Evolutionary conservation across 2,329 filamentous ascomycete genomes (phyloP).

Genomic region (Hypoxylon sp.): DNA sequence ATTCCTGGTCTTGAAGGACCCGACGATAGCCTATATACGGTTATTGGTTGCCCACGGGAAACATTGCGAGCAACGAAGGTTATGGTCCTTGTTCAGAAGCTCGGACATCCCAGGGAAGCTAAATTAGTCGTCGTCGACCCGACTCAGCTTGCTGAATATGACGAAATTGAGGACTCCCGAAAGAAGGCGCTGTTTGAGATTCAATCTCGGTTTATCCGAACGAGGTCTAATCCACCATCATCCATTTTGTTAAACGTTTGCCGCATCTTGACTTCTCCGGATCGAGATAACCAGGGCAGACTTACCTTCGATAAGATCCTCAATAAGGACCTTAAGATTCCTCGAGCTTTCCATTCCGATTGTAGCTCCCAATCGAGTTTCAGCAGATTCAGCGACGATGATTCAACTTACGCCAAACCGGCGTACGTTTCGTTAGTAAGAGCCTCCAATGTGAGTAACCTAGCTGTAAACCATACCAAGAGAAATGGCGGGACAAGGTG

Average conservation of each 20-base stretch:
- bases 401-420: conserved; percentile 16
- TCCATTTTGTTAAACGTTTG: not conserved
- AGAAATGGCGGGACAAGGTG: not conserved
- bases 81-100: conserved; percentile 33
- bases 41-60: conserved; percentile 47
- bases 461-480: not conserved
- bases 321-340: conserved; percentile 22
- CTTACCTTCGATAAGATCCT: conserved; percentile 24
- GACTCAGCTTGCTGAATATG: conserved; percentile 26
- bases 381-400: conserved; percentile 34
- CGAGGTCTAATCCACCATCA: conserved; percentile 8
- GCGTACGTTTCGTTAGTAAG: conserved; percentile 24
- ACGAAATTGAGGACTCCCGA: conserved; percentile 20
- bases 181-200: conserved; percentile 43
- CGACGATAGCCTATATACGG: conserved; percentile 46
- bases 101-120: conserved; percentile 28
- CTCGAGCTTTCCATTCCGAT: conserved; percentile 16
- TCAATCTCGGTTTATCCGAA: conserved; percentile 37
- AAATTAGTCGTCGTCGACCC: conserved; percentile 30
- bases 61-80: conserved; percentile 22
- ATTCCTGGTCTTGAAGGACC: conserved; percentile 45
- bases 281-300: conserved; percentile 16
- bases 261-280: conserved; percentile 30
- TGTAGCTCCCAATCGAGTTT: conserved; percentile 19
- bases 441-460: conserved; percentile 13